Percentiles rank a stretch among this genome's conserved stretches.
Evolutionary conservation across 352 stramenopile species (phyloP).

Genomic region (Phytophthora parvispora): DNA sequence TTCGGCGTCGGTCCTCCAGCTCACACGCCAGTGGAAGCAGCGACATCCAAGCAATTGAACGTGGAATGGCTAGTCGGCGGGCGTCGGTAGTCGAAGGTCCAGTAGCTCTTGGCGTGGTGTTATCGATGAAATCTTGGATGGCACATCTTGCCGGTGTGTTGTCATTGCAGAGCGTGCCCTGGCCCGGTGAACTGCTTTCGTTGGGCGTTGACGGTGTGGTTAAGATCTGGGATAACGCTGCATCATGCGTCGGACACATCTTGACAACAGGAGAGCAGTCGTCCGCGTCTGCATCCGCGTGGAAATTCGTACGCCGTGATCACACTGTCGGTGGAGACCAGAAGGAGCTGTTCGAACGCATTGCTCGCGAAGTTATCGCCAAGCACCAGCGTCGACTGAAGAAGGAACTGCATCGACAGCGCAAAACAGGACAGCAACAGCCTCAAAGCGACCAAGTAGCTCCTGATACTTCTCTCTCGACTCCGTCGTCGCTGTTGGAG

Average conservation of each 20-base stretch:
- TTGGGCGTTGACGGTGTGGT: slow-evolving; percentile 52
- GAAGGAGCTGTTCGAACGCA: slow-evolving; percentile 39
- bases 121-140: slow-evolving; percentile 47
- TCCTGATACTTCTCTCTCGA: not conserved
- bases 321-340: slow-evolving; percentile 39
- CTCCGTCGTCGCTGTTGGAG: slow-evolving; percentile 18
- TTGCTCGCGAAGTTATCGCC: slow-evolving; percentile 51
- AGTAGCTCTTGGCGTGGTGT: slow-evolving; percentile 20
- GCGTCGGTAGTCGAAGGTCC: not conserved
- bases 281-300: slow-evolving; percentile 29
- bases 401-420: slow-evolving; percentile 26
- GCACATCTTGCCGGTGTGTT: slow-evolving; percentile 51
- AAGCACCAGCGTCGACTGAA: slow-evolving; percentile 47
- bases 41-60: slow-evolving; percentile 4
- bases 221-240: slow-evolving; percentile 58
- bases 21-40: slow-evolving; percentile 9
- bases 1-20: slow-evolving; percentile 10
- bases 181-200: slow-evolving; percentile 59
- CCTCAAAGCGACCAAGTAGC: slow-evolving; percentile 2
- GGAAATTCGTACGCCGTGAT: slow-evolving; percentile 62
- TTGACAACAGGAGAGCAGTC: slow-evolving; percentile 37
- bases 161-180: slow-evolving; percentile 43
- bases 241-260: slow-evolving; percentile 62
- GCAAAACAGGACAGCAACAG: slow-evolving; percentile 13
- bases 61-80: not conserved